Evolutionary conservation across 257 asterid genomes (phyloP), one percentile per base, ranked within the genome.

Genomic region (Gentiana straminea): DNA sequence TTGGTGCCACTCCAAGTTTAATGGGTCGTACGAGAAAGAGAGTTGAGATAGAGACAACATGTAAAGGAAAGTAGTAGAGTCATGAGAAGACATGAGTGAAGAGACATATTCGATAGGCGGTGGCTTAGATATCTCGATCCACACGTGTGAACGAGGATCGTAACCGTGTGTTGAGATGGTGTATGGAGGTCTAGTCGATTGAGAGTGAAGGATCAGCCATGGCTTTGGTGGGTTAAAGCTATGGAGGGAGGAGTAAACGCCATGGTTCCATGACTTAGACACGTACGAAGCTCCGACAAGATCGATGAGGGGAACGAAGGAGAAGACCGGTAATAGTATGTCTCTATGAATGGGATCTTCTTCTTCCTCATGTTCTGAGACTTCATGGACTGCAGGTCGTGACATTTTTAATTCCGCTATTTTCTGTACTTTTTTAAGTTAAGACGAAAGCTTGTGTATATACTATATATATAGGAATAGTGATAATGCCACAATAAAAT

Each of bases 191-290:
- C 79, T 74, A 49, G 60, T 61, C 59, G 65, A 33, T 53, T 84
- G 96, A 48, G 76, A 51, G 79, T 82, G 90, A 67, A 84, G 54
- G 70, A 87, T 52, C 8, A 87, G 75, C 96, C 94, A 87, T 0
- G 96, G 94, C 7, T 73, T 74, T 1, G 72, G 84, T 64, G 51
- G 60, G 62, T 68, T 75, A 41, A 32, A 67, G 77, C 68, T 73
- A 68, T 59, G 70, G 65, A 87, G 96, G 62, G 89, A 76, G 69
- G 84, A 69, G 33, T 61, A 58, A 0, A 81, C 86, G 33, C 87
- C 87, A 63, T 12, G 63, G 69, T 60, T 36, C 96, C 94, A 87
- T 4, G 75, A 58, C 52, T 61, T 69, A 33, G 94, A 87, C 35
- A 84, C 94, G 46, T 3, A 78, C 2, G 73, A 68, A 51, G 84